phyloP scores from a whole-genome alignment of 2,329 filamentous ascomycete genomes.

The Nemania abortiva region DNA sequence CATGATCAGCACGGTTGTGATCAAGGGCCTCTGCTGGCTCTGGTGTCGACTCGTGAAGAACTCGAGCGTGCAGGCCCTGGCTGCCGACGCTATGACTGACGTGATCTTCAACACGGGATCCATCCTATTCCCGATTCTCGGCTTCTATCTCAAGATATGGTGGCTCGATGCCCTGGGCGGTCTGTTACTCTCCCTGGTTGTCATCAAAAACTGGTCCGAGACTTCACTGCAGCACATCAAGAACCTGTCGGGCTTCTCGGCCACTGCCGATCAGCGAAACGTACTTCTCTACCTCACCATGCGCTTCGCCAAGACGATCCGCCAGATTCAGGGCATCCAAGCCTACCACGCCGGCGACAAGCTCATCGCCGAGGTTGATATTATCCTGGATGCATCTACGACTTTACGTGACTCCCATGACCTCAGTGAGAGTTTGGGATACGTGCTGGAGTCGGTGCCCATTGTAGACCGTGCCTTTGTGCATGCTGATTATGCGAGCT shows the following conservation, averaged over 20 bases:
- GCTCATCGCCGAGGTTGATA: slow-evolving; percentile 85
- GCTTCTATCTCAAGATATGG: slow-evolving; percentile 82
- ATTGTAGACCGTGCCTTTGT: slow-evolving; percentile 80
- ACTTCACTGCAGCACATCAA: slow-evolving; percentile 83
- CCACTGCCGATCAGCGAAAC: slow-evolving; percentile 84
- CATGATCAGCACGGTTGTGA: slow-evolving; percentile 83
- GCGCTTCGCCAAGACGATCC: slow-evolving; percentile 90
- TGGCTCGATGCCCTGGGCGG: slow-evolving; percentile 87
- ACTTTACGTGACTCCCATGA: slow-evolving; percentile 85
- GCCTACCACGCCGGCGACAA: slow-evolving; percentile 90
- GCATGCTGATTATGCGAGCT: slow-evolving; percentile 73
- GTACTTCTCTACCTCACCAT: slow-evolving; percentile 90
- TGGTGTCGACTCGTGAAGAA: slow-evolving; percentile 91
- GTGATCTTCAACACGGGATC: slow-evolving; percentile 92
- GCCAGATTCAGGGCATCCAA: slow-evolving; percentile 85
- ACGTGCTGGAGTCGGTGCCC: slow-evolving; percentile 86
- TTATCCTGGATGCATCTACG: slow-evolving; percentile 82
- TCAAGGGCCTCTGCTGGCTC: slow-evolving; percentile 86
- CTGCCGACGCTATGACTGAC: slow-evolving; percentile 72
- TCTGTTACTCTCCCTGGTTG: slow-evolving; percentile 79
- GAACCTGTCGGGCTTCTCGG: slow-evolving; percentile 82
- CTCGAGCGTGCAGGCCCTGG: slow-evolving; percentile 84
- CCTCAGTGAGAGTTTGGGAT: slow-evolving; percentile 74
- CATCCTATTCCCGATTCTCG: slow-evolving; percentile 86
- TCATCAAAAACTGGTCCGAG: slow-evolving; percentile 82